Percentiles rank a stretch among this genome's conserved stretches.
These are phyloP conservation scores for Tilletia walkeri DNA, from an alignment of 1,284 basidiomycete genomes.

Conservation along the genomic window DNA sequence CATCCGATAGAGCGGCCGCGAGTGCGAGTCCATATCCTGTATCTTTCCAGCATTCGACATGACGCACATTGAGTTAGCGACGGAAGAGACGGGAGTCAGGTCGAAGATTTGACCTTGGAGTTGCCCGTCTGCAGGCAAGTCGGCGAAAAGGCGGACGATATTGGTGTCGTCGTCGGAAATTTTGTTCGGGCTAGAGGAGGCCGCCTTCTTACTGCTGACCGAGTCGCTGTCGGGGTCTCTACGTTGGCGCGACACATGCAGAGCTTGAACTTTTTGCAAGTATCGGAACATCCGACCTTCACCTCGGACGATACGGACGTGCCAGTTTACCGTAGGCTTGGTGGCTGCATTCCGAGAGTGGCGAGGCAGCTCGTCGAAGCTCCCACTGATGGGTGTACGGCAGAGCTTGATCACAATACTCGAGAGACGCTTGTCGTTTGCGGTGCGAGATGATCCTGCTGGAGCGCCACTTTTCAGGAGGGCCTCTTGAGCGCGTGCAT, in stretches of 20 bases:
- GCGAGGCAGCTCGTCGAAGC: constrained; percentile 44
- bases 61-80: constrained; percentile 17
- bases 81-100: constrained; percentile 25
- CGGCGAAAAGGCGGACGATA: constrained; percentile 20
- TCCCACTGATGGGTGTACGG: constrained; percentile 41
- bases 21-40: constrained; percentile 9
- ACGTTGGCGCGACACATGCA: constrained; percentile 22
- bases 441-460: not conserved
- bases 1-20: constrained; percentile 34
- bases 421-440: not conserved
- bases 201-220: not conserved
- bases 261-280: constrained; percentile 25
- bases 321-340: constrained; percentile 22
- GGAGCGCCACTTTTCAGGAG: not conserved
- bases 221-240: constrained; percentile 25
- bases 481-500: not conserved
- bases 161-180: not conserved
- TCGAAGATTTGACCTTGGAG: constrained; percentile 2
- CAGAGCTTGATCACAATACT: constrained; percentile 44
- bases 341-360: constrained; percentile 18
- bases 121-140: constrained; percentile 16
- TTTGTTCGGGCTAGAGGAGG: not conserved
- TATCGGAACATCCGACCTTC: constrained; percentile 43
- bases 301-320: constrained; percentile 41
- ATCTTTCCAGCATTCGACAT: not conserved